Evolutionary conservation across 2,329 filamentous ascomycete genomes (phyloP), one percentile per base, ranked within the genome.

Genomic region (Sphaerulina musiva): DNA sequence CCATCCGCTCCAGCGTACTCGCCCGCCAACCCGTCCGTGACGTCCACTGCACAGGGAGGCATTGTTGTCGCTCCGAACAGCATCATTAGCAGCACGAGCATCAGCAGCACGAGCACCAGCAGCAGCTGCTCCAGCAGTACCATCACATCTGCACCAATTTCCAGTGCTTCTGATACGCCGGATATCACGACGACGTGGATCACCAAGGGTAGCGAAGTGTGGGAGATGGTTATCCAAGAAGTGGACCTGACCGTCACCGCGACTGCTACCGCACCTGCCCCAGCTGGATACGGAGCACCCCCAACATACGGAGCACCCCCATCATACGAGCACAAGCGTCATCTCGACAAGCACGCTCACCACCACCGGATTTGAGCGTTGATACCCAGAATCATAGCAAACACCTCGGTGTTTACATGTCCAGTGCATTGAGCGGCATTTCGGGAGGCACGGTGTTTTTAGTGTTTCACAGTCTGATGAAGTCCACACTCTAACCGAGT

Each of bases 171-270:
- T 6, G 64, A 68, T 3, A 59, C 59, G 34, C 51, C 57, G 23
- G 58, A 59, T 54, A 57, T 74, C 59, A 63, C 66, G 41, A 76
- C 74, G 26, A 70, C 67, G 34, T 73, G 68, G 44, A 73, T 71
- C 62, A 76, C 74, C 51, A 69, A 68, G 59, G 69, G 62, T 32
- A 73, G 72, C 56, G 65, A 70, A 54, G 73, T 76, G 43, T 70
- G 75, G 62, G 73, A 76, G 61, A 64, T 76, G 44, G 70, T 69
- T 46, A 71, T 76, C 56, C 69, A 74, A 65, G 68, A 77, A 62
- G 67, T 72, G 38, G 66, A 71, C 14, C 63, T 76, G 41, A 73
- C 69, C 26, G 70, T 74, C 50, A 75, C 72, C 5, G 70, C 69
- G 3, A 65, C 61, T 4, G 64, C 69, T 69, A 59, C 32, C 23